Base-by-base conservation (phyloP, 2,329 filamentous ascomycete species). In the Botrytis fabae region DNA sequence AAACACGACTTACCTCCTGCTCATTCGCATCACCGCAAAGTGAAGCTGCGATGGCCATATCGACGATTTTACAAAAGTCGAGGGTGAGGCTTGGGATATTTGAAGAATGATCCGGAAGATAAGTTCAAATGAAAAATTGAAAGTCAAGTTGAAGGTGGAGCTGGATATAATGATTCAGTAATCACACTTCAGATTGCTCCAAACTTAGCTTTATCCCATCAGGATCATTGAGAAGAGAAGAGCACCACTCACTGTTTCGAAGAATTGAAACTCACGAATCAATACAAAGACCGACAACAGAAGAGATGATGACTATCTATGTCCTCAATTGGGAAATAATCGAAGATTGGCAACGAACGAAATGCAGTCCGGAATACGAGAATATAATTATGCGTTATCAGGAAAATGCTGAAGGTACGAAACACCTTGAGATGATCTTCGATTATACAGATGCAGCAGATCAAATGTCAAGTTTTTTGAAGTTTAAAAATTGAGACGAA, bases 21-120 rank as follows among this genome's bases (percentile, higher is more conserved):
- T 74, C 73, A 32, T 73, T 68, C n/a, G 54, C 73, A 69, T 70
- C 73, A 66, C 61, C 54, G 48, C 69, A 68, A 69, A 64, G 25
- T 63, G 66, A 70, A 35, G 64, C 64, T 57, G 38, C n/a, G n/a
- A 60, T 54, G 42, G 60, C 60, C 73, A 74, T 71, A 35, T 64
- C 69, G 51, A 40, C 8, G 10, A 68, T 28, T 65, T 14, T 44
- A 25, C 28, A 32, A 54, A 25, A 54, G 25, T 48, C 14, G 2
- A 12, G 20, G 10, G 20, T 54, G 64, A 28, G 38, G 32, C 25
- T 40, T 54, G 64, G 54, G 32, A 28, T n/a, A 7, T 28, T 25
- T 66, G 46, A 54, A 28, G 16, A 38, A 20, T 1, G 38, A 16
- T 20, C 35, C 22, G 4, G 9, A 10, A 9, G 9, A 48, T 8